Conservation (phyloP, 768 basidiomycete species). For the Symmetrospora coprosmae region DNA sequence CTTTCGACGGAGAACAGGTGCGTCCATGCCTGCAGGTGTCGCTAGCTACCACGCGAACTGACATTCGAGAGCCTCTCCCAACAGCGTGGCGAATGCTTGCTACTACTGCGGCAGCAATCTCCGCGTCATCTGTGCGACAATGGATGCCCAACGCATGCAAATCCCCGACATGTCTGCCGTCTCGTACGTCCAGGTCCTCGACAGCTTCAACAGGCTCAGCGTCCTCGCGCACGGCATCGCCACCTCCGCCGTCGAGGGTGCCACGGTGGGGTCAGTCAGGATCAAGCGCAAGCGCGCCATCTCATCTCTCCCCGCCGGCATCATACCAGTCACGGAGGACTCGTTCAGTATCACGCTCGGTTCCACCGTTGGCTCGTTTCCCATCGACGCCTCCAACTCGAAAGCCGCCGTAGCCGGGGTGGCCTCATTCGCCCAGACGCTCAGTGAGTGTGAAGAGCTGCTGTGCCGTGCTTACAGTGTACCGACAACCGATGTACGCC, state of each 20-base stretch:
- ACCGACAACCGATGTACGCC: too few species aligned
- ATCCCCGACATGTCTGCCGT: background rate
- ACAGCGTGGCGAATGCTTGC: slow-evolving; percentile 3
- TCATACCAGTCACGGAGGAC: background rate
- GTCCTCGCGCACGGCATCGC: background rate
- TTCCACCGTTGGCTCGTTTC: background rate
- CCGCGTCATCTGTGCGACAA: slow-evolving; percentile 20
- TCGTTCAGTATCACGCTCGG: background rate
- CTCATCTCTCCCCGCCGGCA: background rate
- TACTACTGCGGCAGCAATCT: slow-evolving; percentile 21
- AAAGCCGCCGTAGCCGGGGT: slow-evolving; percentile 2
- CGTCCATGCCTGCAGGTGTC: too few species aligned
- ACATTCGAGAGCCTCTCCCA: too few species aligned
- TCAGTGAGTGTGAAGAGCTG: slow-evolving; percentile 3
- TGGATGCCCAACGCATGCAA: slow-evolving; percentile 19
- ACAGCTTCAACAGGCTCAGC: background rate
- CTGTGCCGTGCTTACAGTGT: background rate
- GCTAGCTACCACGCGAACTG: too few species aligned
- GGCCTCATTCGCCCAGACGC: background rate
- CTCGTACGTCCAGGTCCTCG: background rate
- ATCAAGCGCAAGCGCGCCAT: background rate
- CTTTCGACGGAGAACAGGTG: too few species aligned
- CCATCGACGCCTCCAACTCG: background rate
- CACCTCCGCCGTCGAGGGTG: slow-evolving; percentile 9
- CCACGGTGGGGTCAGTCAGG: background rate